Percentiles rank a stretch among this genome's conserved stretches.
Evolutionary conservation across 768 basidiomycete genomes (phyloP).

Genomic region (Leccinum arenicola): DNA sequence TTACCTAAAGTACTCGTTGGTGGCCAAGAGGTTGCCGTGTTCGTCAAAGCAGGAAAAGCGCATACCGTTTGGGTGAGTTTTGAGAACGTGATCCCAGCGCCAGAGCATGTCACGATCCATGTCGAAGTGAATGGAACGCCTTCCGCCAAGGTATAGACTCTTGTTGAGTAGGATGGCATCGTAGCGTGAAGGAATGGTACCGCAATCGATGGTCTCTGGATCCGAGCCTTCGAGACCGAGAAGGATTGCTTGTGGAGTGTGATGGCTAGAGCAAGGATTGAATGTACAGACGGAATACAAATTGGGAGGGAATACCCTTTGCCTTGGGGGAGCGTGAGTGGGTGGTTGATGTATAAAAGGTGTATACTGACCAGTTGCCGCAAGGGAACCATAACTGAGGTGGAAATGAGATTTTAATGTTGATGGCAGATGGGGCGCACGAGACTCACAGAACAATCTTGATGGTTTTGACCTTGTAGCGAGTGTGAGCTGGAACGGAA

Average conservation of each 20-base stretch:
- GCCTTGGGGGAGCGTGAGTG: slow-evolving; percentile 39
- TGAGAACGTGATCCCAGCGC: slow-evolving; percentile 86
- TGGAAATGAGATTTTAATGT: neutral
- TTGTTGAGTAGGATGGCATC: slow-evolving; percentile 63
- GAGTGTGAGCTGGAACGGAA: neutral
- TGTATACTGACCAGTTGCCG: slow-evolving; percentile 71
- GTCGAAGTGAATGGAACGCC: slow-evolving; percentile 77
- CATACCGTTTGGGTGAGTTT: slow-evolving; percentile 92
- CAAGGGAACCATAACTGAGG: slow-evolving; percentile 82
- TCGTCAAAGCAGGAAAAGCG: slow-evolving; percentile 81
- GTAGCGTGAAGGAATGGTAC: slow-evolving; percentile 78
- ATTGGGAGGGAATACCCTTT: slow-evolving; percentile 58
- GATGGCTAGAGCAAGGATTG: slow-evolving; percentile 50
- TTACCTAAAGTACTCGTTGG: slow-evolving; percentile 89
- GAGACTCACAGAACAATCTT: slow-evolving; percentile 77
- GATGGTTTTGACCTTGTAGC: slow-evolving; percentile 61
- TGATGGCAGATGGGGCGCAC: neutral
- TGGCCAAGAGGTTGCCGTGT: slow-evolving; percentile 84
- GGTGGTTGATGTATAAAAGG: neutral
- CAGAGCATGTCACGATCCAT: slow-evolving; percentile 92
- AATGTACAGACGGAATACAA: neutral
- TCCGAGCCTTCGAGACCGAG: slow-evolving; percentile 86
- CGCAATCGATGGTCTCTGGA: slow-evolving; percentile 90
- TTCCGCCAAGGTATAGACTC: slow-evolving; percentile 66
- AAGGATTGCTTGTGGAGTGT: slow-evolving; percentile 84